Conservation (phyloP, 192 early-diverging fungal genomes). For the Coemansia asiatica region DNA sequence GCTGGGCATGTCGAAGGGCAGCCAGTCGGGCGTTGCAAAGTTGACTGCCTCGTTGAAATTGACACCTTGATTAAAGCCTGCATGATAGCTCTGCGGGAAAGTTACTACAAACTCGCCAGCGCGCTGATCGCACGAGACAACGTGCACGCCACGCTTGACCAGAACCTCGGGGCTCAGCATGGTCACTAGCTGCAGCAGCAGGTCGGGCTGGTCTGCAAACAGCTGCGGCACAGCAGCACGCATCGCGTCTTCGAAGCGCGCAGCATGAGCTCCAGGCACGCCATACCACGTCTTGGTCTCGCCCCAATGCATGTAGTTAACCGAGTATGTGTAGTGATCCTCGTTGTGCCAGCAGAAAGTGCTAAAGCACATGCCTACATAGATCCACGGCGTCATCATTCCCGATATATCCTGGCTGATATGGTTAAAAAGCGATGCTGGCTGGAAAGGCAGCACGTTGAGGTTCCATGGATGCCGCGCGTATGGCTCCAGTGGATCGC, state of each 20-base stretch:
- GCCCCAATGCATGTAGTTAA: constrained; percentile 96
- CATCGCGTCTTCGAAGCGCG: constrained; percentile 84
- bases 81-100: constrained; percentile 92
- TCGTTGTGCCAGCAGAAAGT: constrained; percentile 99
- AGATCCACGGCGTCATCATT: constrained; percentile 97
- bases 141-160: constrained; percentile 70
- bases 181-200: constrained; percentile 92
- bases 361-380: constrained; percentile 93
- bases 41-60: constrained; percentile 98
- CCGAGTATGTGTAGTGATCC: constrained; percentile 94
- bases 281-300: constrained; percentile 99
- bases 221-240: constrained; percentile 76
- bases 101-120: constrained; percentile 94
- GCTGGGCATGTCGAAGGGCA: constrained; percentile 77
- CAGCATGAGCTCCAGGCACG: constrained; percentile 77
- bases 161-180: constrained; percentile 82
- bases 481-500: constrained; percentile 66
- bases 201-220: constrained; percentile 86
- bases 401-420: constrained; percentile 93
- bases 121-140: constrained; percentile 79
- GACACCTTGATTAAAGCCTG: constrained; percentile 97
- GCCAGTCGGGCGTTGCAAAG: constrained; percentile 93
- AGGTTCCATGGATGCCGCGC: constrained; percentile 82
- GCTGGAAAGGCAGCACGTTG: constrained; percentile 79
- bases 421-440: constrained; percentile 80